These are phyloP conservation scores for Pestalotiopsis fici DNA, from an alignment of 2,329 filamentous ascomycete species.

Conservation along the genomic window DNA sequence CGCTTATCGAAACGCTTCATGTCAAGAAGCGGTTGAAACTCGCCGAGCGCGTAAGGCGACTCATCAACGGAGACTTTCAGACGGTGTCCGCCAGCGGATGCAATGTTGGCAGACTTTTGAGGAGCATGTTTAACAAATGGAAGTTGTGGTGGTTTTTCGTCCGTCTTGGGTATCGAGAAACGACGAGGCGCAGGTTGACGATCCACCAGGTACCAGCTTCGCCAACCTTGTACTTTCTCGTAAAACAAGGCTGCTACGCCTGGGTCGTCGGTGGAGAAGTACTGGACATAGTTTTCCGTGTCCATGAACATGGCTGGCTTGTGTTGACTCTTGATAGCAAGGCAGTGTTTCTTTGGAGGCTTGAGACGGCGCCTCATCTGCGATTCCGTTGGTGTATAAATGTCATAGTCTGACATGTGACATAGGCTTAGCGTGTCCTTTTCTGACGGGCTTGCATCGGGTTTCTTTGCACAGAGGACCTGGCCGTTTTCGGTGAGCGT, in stretches of 20 bases:
- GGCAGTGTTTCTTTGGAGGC: constrained; percentile 83
- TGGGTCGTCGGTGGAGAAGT: constrained; percentile 80
- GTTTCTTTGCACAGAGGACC: constrained; percentile 69
- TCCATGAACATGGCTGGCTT: constrained; percentile 82
- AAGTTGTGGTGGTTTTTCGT: constrained; percentile 30
- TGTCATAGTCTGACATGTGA: constrained; percentile 89
- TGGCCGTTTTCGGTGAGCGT: constrained; percentile 77
- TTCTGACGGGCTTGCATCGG: constrained; percentile 55
- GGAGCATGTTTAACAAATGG: constrained; percentile 23
- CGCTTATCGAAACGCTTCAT: constrained; percentile 58
- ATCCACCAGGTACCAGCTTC: constrained; percentile 88
- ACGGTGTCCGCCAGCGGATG: constrained; percentile 34
- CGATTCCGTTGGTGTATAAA: constrained; percentile 75
- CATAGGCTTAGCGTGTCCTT: constrained; percentile 74
- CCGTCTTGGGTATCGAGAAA: constrained; percentile 26
- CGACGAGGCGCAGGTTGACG: constrained; percentile 47
- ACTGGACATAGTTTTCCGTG: constrained; percentile 86
- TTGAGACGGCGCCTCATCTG: constrained; percentile 72
- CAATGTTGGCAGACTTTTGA: constrained; percentile 30
- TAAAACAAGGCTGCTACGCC: constrained; percentile 69
- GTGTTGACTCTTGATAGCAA: constrained; percentile 89
- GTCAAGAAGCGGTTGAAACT: constrained; percentile 69
- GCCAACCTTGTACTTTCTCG: constrained; percentile 74
- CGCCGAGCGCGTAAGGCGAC: constrained; percentile 63
- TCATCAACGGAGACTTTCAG: constrained; percentile 46